Evolutionary conservation across 1,284 basidiomycete genomes (phyloP), one percentile per base, ranked within the genome.

Genomic region (Ustilago shanxiensis): DNA sequence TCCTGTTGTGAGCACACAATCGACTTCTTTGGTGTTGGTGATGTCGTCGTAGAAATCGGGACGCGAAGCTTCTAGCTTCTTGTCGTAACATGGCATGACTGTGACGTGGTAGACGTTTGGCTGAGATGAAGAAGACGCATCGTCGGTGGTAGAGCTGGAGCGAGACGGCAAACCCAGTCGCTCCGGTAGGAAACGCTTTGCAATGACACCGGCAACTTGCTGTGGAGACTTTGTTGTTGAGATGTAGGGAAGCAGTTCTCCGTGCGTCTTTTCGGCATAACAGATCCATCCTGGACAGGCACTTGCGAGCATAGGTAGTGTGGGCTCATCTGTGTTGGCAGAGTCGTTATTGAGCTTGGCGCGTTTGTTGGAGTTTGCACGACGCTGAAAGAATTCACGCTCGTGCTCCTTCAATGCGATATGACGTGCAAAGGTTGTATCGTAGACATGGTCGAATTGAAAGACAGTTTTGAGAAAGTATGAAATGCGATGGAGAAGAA

Each of bases 41-140:
- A 80, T 54, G 31, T 79, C 76, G 50, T 83, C 73, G 50, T 66
- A 76, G 24, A 83, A 80, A 52, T 84, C 83, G 1, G 65, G 63
- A 28, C 97, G 90, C 16, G 94, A 95, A 0, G 97, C 96, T 88
- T 99, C 97, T 28, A 99, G 91, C 86, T 99, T 99, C 88, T 99
- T 99, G 89, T 99, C 97, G 87, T 98, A 99, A 87, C 97, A 99
- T 0, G 96, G 95, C 95, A 99, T 99, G 45, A 98, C 94, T 0
- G 94, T 91, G 70, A 98, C 93, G 82, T 99, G 97, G 86, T 98
- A 99, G 20, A 83, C 70, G 28, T 44, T 47, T 1, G 60, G 39
- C 7, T 29, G 26, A 8, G 22, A 6, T 13, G 57, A 26, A 11
- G 59, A 26, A 11, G 59, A n/a, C n/a, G 37, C 14, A 1, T 41